Percentiles rank a stretch among this genome's conserved stretches.
Conservation (phyloP, 768 basidiomycete species). For the Collybia mongolica region DNA sequence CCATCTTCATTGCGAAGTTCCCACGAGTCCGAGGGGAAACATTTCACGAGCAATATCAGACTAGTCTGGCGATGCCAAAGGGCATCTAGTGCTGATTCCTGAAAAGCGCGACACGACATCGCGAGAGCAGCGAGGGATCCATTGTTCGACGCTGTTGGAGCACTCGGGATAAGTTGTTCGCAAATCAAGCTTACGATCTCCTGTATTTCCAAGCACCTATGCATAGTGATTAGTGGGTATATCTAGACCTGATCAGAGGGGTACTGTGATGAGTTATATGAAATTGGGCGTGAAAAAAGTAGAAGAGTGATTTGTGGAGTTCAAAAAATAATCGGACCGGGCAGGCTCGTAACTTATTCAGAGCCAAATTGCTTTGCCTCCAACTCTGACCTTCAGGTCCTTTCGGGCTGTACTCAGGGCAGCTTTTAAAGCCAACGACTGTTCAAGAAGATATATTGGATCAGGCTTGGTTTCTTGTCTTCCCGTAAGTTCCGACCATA, state of each 20-base stretch:
- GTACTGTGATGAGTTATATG: too few species aligned
- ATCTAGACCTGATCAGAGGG: too few species aligned
- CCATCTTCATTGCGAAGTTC: background rate
- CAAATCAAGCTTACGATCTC: background rate
- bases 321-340: too few species aligned
- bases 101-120: conserved; percentile 1
- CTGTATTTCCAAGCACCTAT: conserved; percentile 1
- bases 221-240: background rate
- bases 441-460: too few species aligned
- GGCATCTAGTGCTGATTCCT: background rate
- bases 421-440: too few species aligned
- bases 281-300: too few species aligned
- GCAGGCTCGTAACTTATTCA: background rate
- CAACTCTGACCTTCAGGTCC: too few species aligned
- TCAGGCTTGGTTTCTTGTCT: too few species aligned
- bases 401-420: too few species aligned
- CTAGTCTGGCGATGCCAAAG: background rate
- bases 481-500: too few species aligned
- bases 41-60: conserved; percentile 1
- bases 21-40: conserved; percentile 3
- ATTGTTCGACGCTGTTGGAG: background rate
- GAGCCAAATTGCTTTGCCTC: background rate
- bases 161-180: background rate
- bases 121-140: conserved; percentile 1
- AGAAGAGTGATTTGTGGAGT: too few species aligned